Conservation (phyloP, 768 basidiomycete species). For the Boletus fagicola region DNA sequence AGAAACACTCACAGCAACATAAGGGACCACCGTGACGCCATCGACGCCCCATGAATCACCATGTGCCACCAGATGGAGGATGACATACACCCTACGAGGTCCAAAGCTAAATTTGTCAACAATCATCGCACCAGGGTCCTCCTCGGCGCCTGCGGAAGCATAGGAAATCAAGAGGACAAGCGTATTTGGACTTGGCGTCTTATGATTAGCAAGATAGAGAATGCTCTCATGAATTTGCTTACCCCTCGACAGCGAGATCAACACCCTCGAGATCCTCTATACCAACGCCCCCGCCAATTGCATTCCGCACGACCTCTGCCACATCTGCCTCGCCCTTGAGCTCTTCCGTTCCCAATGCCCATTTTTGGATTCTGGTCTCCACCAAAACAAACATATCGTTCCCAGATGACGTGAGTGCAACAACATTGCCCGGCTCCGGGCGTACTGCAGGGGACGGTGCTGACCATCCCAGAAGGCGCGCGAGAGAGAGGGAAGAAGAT, state of each 20-base stretch:
- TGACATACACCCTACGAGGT: slow-evolving; percentile 64
- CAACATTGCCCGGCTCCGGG: slow-evolving; percentile 59
- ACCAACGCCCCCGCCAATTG: slow-evolving; percentile 45
- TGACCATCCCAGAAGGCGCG: slow-evolving; percentile 43
- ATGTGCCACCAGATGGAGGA: slow-evolving; percentile 44
- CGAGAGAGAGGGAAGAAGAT: slow-evolving; percentile 42
- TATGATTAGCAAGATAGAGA: slow-evolving; percentile 1
- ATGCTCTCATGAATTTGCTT: slow-evolving; percentile 13
- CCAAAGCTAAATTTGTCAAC: slow-evolving; percentile 40
- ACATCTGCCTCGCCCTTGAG: slow-evolving; percentile 56
- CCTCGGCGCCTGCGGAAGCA: slow-evolving; percentile 48
- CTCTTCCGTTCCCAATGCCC: slow-evolving; percentile 58
- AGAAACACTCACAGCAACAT: slow-evolving; percentile 78
- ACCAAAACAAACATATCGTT: slow-evolving; percentile 66
- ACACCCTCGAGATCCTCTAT: slow-evolving; percentile 71
- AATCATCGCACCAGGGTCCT: slow-evolving; percentile 34
- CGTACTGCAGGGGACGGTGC: slow-evolving; percentile 37
- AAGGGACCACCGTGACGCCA: slow-evolving; percentile 60
- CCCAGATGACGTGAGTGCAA: slow-evolving; percentile 54
- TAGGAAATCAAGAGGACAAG: slow-evolving; percentile 68
- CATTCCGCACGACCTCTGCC: slow-evolving; percentile 44
- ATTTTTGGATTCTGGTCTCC: slow-evolving; percentile 65
- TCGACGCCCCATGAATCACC: slow-evolving; percentile 27
- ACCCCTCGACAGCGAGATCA: slow-evolving; percentile 66
- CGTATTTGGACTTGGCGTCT: slow-evolving; percentile 43